Evolutionary conservation across 208 protist species (phyloP).

Genomic region (Wallacemonas sp.): DNA sequence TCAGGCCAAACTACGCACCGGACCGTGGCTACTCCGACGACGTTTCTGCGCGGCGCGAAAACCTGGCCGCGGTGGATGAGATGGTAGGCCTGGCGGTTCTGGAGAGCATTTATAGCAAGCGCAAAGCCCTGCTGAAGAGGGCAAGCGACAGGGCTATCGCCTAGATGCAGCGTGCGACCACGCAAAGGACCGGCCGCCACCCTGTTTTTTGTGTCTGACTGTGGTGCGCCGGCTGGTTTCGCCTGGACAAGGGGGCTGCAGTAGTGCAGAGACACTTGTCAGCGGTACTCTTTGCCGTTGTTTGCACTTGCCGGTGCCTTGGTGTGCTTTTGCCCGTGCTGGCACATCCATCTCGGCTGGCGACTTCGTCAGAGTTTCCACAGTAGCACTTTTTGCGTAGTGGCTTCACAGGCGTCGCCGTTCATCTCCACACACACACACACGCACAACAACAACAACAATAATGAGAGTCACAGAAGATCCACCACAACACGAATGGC

Average conservation of each 20-base stretch:
- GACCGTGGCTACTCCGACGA: conserved; percentile 86
- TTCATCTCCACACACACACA: too few relatives aligned
- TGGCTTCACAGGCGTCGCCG: too few relatives aligned
- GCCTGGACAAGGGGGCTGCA: background rate
- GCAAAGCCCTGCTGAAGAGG: conserved; percentile 52
- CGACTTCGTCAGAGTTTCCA: too few relatives aligned
- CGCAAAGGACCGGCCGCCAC: background rate
- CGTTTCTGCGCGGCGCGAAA: conserved; percentile 56
- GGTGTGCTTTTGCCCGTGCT: too few relatives aligned
- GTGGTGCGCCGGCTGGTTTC: background rate
- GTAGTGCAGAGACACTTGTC: too few relatives aligned
- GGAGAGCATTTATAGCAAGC: conserved; percentile 79
- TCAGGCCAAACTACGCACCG: conserved; percentile 72
- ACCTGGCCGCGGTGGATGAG: conserved; percentile 73
- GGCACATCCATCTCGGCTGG: too few relatives aligned
- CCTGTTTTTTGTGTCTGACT: background rate
- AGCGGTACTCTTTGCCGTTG: too few relatives aligned
- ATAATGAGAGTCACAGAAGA: too few relatives aligned
- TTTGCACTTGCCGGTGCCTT: too few relatives aligned
- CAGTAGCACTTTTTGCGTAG: too few relatives aligned
- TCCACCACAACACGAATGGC: too few relatives aligned
- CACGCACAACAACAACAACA: too few relatives aligned
- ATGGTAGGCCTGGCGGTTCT: conserved; percentile 75
- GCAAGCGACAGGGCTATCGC: background rate
- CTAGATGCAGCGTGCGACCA: background rate